These are phyloP conservation scores for Lactuca saligna DNA, from an alignment of 129 eudicot genomes.

Conservation along the genomic window DNA sequence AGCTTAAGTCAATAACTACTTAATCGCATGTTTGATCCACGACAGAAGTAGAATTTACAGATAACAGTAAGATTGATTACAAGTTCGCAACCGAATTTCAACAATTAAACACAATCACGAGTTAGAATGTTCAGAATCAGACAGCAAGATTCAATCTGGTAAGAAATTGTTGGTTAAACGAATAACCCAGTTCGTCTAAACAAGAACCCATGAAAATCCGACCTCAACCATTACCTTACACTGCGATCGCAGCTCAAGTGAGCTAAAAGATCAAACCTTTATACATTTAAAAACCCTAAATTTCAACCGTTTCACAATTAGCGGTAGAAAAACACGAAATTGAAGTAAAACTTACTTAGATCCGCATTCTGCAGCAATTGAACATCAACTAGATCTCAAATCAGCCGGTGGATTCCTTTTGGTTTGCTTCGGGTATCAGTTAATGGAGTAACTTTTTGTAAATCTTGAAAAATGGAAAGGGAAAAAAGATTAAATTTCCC, in stretches of 20 bases:
- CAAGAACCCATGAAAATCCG: slow-evolving; percentile 3
- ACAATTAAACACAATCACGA: slow-evolving; percentile 9
- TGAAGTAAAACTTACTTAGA: slow-evolving; percentile 55
- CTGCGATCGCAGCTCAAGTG: slow-evolving; percentile 23
- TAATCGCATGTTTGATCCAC: not conserved
- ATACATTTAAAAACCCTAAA: slow-evolving; percentile 25
- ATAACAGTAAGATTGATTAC: not conserved
- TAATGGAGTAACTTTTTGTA: slow-evolving; percentile 8
- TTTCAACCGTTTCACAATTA: slow-evolving; percentile 15
- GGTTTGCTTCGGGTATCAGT: slow-evolving; percentile 48
- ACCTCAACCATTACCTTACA: slow-evolving; percentile 1
- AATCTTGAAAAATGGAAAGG: slow-evolving; percentile 27
- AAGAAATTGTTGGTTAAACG: slow-evolving; percentile 19
- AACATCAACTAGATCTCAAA: slow-evolving; percentile 40
- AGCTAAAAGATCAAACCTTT: slow-evolving; percentile 11
- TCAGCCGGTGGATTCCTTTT: slow-evolving; percentile 31
- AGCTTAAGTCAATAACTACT: not conserved
- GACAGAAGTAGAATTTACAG: not conserved
- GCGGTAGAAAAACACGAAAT: slow-evolving; percentile 21
- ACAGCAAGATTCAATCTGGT: slow-evolving; percentile 27
- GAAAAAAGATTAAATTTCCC: not conserved
- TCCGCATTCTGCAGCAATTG: slow-evolving; percentile 30
- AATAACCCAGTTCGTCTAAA: slow-evolving; percentile 11
- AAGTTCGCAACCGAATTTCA: not conserved
- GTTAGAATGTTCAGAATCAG: slow-evolving; percentile 20